Evolutionary conservation across 345 rosid species (phyloP).

Genomic region (Syzygium jambos): DNA sequence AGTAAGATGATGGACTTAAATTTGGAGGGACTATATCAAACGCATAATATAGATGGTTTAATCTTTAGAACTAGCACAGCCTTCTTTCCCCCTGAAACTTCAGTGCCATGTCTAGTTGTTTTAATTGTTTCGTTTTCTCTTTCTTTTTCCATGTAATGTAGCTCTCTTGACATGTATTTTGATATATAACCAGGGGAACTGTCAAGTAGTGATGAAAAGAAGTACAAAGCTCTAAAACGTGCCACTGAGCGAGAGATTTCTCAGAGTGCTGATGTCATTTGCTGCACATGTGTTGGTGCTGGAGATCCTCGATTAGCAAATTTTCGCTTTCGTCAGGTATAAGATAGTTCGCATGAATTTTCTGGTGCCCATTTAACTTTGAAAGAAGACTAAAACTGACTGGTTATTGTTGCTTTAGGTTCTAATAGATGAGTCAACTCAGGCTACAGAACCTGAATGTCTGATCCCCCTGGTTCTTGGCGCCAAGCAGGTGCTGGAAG

Average conservation of each 20-base stretch:
- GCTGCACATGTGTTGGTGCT: slow-evolving; percentile 99
- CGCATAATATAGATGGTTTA: not conserved
- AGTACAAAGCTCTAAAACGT: slow-evolving; percentile 92
- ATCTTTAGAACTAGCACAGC: not conserved
- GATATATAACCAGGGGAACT: slow-evolving; percentile 58
- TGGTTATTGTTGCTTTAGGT: slow-evolving; percentile 33
- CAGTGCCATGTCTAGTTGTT: not conserved
- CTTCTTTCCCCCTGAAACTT: not conserved
- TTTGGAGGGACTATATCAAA: not conserved
- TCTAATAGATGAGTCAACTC: slow-evolving; percentile 99
- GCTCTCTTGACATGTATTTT: not conserved
- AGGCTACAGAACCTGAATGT: slow-evolving; percentile 98
- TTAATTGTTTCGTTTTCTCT: not conserved
- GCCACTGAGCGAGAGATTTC: slow-evolving; percentile 97
- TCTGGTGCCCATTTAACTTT: not conserved
- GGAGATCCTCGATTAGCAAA: slow-evolving; percentile 97
- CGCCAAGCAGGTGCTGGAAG: slow-evolving; percentile 66
- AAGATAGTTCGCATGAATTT: not conserved
- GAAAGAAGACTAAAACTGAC: not conserved
- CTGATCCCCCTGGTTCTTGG: slow-evolving; percentile 99
- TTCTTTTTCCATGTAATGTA: not conserved
- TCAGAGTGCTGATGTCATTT: slow-evolving; percentile 99
- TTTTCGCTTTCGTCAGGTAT: slow-evolving; percentile 98
- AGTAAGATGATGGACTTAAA: not conserved
- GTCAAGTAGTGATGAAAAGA: slow-evolving; percentile 98